phyloP scores from a whole-genome alignment of 2,329 filamentous ascomycete genomes.

The Xylaria sp. region DNA sequence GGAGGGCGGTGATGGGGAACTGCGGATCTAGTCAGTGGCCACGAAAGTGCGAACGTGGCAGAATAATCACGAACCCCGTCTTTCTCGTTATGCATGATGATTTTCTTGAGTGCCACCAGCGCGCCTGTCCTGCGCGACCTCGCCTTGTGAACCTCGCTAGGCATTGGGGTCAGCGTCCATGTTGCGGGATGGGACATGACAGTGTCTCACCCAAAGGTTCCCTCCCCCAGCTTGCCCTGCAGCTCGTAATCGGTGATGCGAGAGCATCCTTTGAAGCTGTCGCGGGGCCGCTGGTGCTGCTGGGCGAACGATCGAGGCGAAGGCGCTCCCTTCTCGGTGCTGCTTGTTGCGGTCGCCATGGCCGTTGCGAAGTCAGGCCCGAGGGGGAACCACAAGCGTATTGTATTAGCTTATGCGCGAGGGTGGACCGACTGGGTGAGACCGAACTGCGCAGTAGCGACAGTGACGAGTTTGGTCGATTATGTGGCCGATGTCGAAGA shows the following conservation, averaged over 20 bases:
- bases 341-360: slow-evolving; percentile 36
- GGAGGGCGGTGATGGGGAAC: slow-evolving; percentile 97
- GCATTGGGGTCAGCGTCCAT: slow-evolving; percentile 36
- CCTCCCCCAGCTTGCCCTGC: slow-evolving; percentile 86
- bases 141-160: slow-evolving; percentile 89
- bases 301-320: slow-evolving; percentile 67
- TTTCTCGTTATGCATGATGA: slow-evolving; percentile 99
- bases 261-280: slow-evolving; percentile 84
- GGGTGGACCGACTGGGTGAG: neutral
- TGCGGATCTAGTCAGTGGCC: slow-evolving; percentile 50
- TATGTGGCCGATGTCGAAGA: slow-evolving; percentile 16
- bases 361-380: slow-evolving; percentile 7
- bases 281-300: slow-evolving; percentile 64
- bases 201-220: slow-evolving; percentile 83
- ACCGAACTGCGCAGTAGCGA: neutral
- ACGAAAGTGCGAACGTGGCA: slow-evolving; percentile 8
- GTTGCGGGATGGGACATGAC: slow-evolving; percentile 40
- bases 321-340: slow-evolving; percentile 49
- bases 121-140: slow-evolving; percentile 77
- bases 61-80: slow-evolving; percentile 73
- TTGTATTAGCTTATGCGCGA: neutral
- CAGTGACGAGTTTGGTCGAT: slow-evolving; percentile 5
- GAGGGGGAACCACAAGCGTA: neutral
- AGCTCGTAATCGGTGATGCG: slow-evolving; percentile 83
- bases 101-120: slow-evolving; percentile 94